These are phyloP conservation scores for Leucosporidium scottii DNA, from an alignment of 768 basidiomycete genomes.

Conservation along the genomic window DNA sequence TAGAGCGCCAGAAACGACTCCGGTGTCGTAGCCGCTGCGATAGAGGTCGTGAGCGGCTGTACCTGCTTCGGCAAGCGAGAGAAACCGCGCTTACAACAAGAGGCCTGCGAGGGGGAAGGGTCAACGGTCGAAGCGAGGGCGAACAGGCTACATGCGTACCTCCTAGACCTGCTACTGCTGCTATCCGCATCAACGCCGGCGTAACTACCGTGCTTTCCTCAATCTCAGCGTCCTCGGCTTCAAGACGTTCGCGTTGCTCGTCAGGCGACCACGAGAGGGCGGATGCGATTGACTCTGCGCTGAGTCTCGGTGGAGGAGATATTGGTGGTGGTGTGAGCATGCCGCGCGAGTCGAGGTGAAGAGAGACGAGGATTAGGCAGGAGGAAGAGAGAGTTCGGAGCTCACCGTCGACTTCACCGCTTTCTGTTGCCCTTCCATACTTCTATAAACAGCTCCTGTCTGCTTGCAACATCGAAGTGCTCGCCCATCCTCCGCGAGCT, in stretches of 20 bases:
- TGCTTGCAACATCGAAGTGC: too few relatives aligned
- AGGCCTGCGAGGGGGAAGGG: conserved; percentile 1
- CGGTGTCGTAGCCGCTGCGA: conserved; percentile 25
- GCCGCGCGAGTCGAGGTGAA: too few relatives aligned
- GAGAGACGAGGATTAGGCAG: too few relatives aligned
- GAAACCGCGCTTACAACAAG: conserved; percentile 2
- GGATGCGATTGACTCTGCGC: neutral
- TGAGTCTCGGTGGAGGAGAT: neutral
- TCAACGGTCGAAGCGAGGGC: too few relatives aligned
- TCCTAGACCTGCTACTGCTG: conserved; percentile 17
- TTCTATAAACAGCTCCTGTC: too few relatives aligned
- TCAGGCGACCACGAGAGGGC: neutral
- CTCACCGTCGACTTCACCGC: too few relatives aligned
- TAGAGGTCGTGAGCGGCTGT: too few relatives aligned
- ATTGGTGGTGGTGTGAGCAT: too few relatives aligned
- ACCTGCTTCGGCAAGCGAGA: too few relatives aligned
- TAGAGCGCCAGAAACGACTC: conserved; percentile 23
- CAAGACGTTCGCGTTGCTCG: neutral
- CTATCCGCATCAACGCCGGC: conserved; percentile 10
- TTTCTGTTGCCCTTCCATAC: too few relatives aligned
- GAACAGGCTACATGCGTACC: conserved; percentile 2
- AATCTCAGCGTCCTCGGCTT: neutral
- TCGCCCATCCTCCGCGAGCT: too few relatives aligned
- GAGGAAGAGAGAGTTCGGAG: too few relatives aligned
- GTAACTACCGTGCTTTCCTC: conserved; percentile 3